These are phyloP conservation scores for Plasmodium reichenowi DNA, from an alignment of 169 alveolate genomes.

Conservation along the genomic window DNA sequence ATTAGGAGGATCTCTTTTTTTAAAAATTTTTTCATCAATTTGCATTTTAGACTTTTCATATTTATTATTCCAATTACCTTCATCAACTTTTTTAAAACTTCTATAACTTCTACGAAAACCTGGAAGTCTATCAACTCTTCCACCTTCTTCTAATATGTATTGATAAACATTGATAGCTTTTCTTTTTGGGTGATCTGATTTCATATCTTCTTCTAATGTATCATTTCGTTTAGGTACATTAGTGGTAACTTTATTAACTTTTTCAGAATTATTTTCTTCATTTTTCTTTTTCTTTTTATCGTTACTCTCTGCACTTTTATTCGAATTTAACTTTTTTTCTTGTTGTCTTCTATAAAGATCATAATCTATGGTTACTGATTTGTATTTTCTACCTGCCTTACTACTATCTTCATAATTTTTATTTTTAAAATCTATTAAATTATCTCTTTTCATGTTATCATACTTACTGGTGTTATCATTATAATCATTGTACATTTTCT, in stretches of 20 bases:
- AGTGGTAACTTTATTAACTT: conserved; percentile 9
- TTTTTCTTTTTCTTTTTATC: conserved; percentile 43
- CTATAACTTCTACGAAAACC: conserved; percentile 63
- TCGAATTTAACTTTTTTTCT: conserved; percentile 58
- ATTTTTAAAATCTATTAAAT: conserved; percentile 15
- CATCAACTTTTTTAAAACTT: conserved; percentile 38
- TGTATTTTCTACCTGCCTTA: conserved; percentile 17
- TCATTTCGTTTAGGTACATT: conserved; percentile 17
- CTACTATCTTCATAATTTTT: conserved; percentile 14
- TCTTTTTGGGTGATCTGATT: conserved; percentile 60
- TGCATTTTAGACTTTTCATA: conserved; percentile 23
- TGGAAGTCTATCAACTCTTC: conserved; percentile 63
- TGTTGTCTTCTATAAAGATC: conserved; percentile 70
- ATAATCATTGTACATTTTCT: conserved; percentile 46
- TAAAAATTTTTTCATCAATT: conserved; percentile 62
- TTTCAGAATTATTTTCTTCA: conserved; percentile 21
- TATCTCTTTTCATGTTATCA: conserved; percentile 39
- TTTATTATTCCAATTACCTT: conserved; percentile 39
- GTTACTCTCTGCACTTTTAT: conserved; percentile 11
- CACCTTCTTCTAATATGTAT: conserved; percentile 64
- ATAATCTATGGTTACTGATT: conserved; percentile 66
- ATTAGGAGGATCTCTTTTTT: conserved; percentile 76
- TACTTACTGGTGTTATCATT: conserved; percentile 21
- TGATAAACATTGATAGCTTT: conserved; percentile 75
- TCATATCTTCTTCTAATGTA: conserved; percentile 19